A percentile compares a stretch with the other conserved stretches of the same genome.
Evolutionary conservation across 1,284 basidiomycete genomes (phyloP).

Genomic region (Neolentinus lepideus): DNA sequence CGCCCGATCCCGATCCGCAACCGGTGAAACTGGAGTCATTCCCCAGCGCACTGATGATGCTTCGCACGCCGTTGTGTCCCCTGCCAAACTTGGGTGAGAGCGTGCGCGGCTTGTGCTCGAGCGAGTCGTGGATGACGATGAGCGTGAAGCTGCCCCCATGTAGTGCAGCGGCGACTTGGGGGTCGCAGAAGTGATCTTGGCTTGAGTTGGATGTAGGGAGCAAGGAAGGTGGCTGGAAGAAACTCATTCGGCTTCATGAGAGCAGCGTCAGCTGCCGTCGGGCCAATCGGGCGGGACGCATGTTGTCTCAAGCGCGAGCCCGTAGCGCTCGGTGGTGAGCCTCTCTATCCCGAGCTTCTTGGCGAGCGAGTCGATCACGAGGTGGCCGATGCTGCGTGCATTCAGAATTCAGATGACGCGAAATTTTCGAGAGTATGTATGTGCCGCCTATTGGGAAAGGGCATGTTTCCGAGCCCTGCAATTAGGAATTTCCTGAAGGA

Average conservation of each 20-base stretch:
- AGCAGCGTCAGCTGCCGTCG: slow-evolving; percentile 37
- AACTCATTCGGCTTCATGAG: slow-evolving; percentile 59
- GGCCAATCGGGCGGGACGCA: slow-evolving; percentile 10
- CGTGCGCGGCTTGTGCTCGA: slow-evolving; percentile 47
- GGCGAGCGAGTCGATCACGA: slow-evolving; percentile 60
- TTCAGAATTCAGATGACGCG: slow-evolving; percentile 1
- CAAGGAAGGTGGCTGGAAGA: neutral
- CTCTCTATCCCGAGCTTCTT: slow-evolving; percentile 38
- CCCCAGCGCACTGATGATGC: slow-evolving; percentile 59
- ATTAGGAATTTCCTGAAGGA: slow-evolving; percentile 20
- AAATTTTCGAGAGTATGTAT: slow-evolving; percentile 9
- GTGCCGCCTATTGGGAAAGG: slow-evolving; percentile 31
- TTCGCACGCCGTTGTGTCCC: slow-evolving; percentile 73
- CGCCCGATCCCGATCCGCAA: slow-evolving; percentile 68
- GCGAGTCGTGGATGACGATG: slow-evolving; percentile 65
- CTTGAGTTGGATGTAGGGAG: neutral
- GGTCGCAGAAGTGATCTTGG: slow-evolving; percentile 50
- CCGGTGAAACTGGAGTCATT: slow-evolving; percentile 54
- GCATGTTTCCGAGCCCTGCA: slow-evolving; percentile 32
- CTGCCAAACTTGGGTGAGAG: slow-evolving; percentile 58
- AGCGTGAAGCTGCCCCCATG: slow-evolving; percentile 40
- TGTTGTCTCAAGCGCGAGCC: slow-evolving; percentile 36
- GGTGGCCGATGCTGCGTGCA: slow-evolving; percentile 57
- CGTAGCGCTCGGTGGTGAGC: slow-evolving; percentile 37
- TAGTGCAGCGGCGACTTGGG: slow-evolving; percentile 47